A percentile compares a stretch with the other conserved stretches of the same genome.
Evolutionary conservation across 139 green algal genomes (phyloP).

Genomic region (Micractinium sp.): DNA sequence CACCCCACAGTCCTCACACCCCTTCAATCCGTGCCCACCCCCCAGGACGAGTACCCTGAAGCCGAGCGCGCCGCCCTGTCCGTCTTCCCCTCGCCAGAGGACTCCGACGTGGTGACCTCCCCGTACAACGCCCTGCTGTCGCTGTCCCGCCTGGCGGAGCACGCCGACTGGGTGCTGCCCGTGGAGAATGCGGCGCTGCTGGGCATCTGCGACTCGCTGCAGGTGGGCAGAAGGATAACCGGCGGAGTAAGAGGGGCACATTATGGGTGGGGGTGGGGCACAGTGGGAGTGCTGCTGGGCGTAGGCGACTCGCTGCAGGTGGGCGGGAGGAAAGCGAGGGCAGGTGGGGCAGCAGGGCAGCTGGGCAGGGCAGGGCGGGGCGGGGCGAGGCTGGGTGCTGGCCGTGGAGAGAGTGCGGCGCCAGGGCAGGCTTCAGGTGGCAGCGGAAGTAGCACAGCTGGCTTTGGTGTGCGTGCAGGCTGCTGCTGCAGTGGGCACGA

Average conservation of each 20-base stretch:
- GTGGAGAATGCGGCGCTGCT: constrained; percentile 88
- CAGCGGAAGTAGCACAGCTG: too few relatives aligned
- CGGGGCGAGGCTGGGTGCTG: too few relatives aligned
- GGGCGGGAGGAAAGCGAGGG: neutral
- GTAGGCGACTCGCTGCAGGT: constrained; percentile 56
- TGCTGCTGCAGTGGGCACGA: too few relatives aligned
- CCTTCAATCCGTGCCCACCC: too few relatives aligned
- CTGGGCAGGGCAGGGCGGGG: neutral
- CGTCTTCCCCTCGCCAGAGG: constrained; percentile 81
- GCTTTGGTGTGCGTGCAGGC: too few relatives aligned
- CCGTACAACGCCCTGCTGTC: constrained; percentile 89
- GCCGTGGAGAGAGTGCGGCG: too few relatives aligned
- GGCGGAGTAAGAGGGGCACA: neutral
- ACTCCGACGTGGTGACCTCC: constrained; percentile 81
- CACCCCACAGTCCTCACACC: neutral
- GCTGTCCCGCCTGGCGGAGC: constrained; percentile 65
- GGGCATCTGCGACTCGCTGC: constrained; percentile 65
- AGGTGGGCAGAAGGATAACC: neutral
- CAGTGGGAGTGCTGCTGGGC: constrained; percentile 71
- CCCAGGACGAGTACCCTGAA: constrained; percentile 78
- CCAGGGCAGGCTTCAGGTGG: too few relatives aligned
- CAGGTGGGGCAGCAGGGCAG: neutral
- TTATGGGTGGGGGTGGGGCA: constrained; percentile 11
- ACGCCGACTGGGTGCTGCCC: constrained; percentile 81
- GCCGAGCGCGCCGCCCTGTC: constrained; percentile 74